These are phyloP conservation scores for Exserohilum turcica DNA, from an alignment of 2,329 filamentous ascomycete species.

Conservation along the genomic window DNA sequence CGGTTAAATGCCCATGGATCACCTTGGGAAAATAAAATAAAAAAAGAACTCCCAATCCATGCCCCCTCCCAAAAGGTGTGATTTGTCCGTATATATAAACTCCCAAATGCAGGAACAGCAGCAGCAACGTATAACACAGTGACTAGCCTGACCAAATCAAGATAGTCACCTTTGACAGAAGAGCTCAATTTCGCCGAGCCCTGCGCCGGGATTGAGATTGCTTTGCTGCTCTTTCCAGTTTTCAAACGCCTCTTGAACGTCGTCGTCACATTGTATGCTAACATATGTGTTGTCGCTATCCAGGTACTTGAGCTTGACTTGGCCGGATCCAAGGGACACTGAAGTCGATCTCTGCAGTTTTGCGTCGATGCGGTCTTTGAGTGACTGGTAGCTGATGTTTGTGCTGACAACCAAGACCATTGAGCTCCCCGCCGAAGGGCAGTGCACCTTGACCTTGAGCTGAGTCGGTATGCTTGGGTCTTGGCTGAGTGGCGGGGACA, in stretches of 20 bases:
- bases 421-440: constrained; percentile 76
- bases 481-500: constrained; percentile 44
- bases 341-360: constrained; percentile 87
- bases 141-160: neutral
- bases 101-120: constrained; percentile 1
- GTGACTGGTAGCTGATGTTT: constrained; percentile 90
- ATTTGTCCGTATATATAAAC: neutral
- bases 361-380: constrained; percentile 94
- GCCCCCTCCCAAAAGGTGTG: neutral
- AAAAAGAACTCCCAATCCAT: constrained; percentile 10
- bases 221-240: constrained; percentile 84
- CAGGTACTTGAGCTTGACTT: constrained; percentile 84
- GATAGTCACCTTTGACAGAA: constrained; percentile 45
- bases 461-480: constrained; percentile 65
- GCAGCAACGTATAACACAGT: neutral
- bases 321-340: constrained; percentile 80
- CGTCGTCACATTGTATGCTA: constrained; percentile 92
- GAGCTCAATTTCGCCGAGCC: constrained; percentile 82
- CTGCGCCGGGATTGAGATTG: constrained; percentile 62
- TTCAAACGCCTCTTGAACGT: constrained; percentile 93
- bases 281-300: constrained; percentile 89
- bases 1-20: neutral
- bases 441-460: constrained; percentile 94
- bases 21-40: neutral
- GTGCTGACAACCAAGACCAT: constrained; percentile 95